Base-by-base conservation (phyloP, 2,329 filamentous ascomycete genomes). In the Colletotrichum lini region DNA sequence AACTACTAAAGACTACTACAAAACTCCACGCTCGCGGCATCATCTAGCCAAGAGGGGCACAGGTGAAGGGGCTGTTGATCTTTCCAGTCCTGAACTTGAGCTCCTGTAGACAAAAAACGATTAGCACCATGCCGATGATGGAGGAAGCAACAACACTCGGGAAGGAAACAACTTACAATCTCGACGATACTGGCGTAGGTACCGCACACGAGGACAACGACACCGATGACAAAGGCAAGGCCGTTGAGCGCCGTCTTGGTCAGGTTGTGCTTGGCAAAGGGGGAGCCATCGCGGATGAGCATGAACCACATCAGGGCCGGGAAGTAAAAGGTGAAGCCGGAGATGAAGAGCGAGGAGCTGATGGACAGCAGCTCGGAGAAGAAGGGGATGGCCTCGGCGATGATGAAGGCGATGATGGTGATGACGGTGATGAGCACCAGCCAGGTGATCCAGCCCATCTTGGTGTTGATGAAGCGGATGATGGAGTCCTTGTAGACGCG, bases 381-480 rank as follows among this genome's bases (percentile, higher is more conserved):
- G 78, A 91, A 90, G 3, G 93, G 93, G 56, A 95, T 92, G 0
- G 91, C 88, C 77, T 92, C 89, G 16, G 92, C 92, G 74, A 95
- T 90, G 74, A 94, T 79, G 87, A 90, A 95, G 5, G 91, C 90
- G 15, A 92, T 64, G 13, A 92, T 61, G 83, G 92, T 94, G 54
- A 92, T 79, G 58, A 79, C 74, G 1, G 85, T 79, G 38, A 90
- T 87, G 13, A 94, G 88, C 3, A 70, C 82, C 15, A 91, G 77
- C 93, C 93, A 93, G 5, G 80, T 83, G 38, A 79, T 75, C 85
- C 85, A 87, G 3, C 85, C 85, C 80, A 78, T 84, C 57, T 79
- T 78, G 6, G 85, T 86, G 80, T 86, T 87, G 80, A 87, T 82
- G 77, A 80, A 86, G 65, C 82, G 82, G 67, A 80, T 80, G 68